These are phyloP conservation scores for Leishmania tropica DNA, from an alignment of 208 protist species.

Conservation along the genomic window DNA sequence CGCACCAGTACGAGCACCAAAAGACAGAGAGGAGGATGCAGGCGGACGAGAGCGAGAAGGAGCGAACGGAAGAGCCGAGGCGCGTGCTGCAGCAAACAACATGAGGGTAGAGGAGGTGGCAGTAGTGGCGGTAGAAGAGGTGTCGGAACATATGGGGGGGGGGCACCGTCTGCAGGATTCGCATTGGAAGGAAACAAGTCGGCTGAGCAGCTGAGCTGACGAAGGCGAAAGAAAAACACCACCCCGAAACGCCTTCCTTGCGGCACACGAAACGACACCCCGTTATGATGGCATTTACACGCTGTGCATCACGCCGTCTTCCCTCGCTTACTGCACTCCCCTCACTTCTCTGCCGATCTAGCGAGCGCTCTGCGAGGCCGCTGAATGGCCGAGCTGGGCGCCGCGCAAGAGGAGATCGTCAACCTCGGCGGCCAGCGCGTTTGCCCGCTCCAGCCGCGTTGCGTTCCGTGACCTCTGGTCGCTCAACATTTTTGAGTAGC, in stretches of 20 bases:
- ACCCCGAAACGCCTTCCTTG: not conserved
- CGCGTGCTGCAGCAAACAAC: too few species aligned
- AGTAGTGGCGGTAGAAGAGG: not conserved
- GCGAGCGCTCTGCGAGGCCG: not conserved
- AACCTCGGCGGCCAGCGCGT: constrained; percentile 36
- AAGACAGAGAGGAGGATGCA: too few species aligned
- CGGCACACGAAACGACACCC: not conserved
- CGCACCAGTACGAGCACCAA: too few species aligned
- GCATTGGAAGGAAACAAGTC: not conserved
- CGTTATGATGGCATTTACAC: not conserved
- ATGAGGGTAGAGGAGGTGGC: not conserved
- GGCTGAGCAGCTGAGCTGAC: not conserved
- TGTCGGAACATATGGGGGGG: not conserved
- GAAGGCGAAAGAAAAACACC: not conserved
- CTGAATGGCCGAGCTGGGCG: not conserved
- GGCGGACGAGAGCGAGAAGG: too few species aligned
- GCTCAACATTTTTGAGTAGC: constrained; percentile 55
- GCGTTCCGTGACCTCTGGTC: constrained; percentile 44
- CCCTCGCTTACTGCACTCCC: not conserved
- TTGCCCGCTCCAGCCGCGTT: constrained; percentile 34
- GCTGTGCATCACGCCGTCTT: not conserved
- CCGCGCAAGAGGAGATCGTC: constrained; percentile 60
- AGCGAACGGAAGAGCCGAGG: not conserved
- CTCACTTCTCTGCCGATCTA: not conserved
- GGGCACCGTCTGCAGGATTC: not conserved